These are phyloP conservation scores for Aspergillus mulundensis DNA, from an alignment of 495 filamentous ascomycete genomes.

Conservation along the genomic window DNA sequence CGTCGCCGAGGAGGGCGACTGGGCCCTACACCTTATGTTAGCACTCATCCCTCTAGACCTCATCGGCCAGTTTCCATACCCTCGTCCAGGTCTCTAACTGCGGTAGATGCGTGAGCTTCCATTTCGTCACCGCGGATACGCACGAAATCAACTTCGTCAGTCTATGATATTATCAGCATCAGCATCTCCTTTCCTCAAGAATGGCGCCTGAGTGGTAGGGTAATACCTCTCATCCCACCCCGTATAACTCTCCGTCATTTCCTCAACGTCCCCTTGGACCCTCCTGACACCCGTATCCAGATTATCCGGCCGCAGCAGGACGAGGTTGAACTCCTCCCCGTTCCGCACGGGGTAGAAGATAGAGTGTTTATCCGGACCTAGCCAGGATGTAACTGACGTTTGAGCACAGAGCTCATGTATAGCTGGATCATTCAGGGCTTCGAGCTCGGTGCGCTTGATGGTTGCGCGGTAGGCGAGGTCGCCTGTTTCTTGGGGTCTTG, in stretches of 20 bases:
- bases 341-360: constrained; percentile 57
- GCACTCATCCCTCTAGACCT: too few relatives aligned
- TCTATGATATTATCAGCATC: background rate
- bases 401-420: constrained; percentile 8
- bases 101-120: constrained; percentile 53
- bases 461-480: constrained; percentile 61
- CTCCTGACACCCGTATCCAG: constrained; percentile 31
- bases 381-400: constrained; percentile 39
- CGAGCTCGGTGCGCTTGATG: background rate
- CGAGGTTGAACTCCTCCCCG: constrained; percentile 57
- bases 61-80: too few relatives aligned
- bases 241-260: constrained; percentile 12
- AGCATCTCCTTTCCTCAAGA: too few relatives aligned
- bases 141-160: constrained; percentile 19
- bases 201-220: too few relatives aligned
- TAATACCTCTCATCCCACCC: constrained; percentile 19
- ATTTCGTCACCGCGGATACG: constrained; percentile 36
- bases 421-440: constrained; percentile 8
- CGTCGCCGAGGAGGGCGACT: constrained; percentile 41
- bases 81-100: constrained; percentile 40
- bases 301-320: constrained; percentile 61
- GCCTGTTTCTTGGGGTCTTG: constrained; percentile 49
- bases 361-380: constrained; percentile 55
- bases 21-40: constrained; percentile 32
- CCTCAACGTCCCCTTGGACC: constrained; percentile 6